These are phyloP conservation scores for Aspergillus pseudoterreus DNA, from an alignment of 2,329 filamentous ascomycete species.

Conservation along the genomic window DNA sequence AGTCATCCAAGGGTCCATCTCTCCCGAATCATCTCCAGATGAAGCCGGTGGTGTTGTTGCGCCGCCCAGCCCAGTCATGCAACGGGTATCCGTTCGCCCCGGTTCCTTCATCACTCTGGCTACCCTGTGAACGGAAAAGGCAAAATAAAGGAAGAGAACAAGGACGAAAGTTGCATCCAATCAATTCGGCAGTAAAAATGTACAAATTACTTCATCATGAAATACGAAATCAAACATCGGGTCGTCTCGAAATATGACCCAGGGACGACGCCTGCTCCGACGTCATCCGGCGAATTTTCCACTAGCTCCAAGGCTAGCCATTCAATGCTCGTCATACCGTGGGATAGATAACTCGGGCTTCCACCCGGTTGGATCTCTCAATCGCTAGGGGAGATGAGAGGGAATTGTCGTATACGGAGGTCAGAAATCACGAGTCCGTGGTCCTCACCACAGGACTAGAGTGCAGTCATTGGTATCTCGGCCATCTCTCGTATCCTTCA, in stretches of 20 bases:
- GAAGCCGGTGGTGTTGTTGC: no score
- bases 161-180: not conserved
- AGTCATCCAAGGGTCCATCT: not conserved
- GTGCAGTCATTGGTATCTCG: not conserved
- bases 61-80: not conserved
- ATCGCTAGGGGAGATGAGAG: no score
- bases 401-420: not conserved
- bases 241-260: not conserved
- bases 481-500: constrained; percentile 21
- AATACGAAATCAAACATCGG: not conserved
- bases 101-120: no score
- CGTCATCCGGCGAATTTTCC: no score
- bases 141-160: not conserved
- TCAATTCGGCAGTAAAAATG: not conserved
- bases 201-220: not conserved
- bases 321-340: no score
- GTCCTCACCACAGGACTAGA: no score
- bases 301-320: no score
- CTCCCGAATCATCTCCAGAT: not conserved
- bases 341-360: no score
- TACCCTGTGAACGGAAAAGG: no score
- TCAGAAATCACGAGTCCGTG: not conserved
- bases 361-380: no score
- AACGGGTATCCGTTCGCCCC: not conserved
- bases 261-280: not conserved